phyloP scores from a whole-genome alignment of 208 protist species.

The Trypanosoma theileri region DNA sequence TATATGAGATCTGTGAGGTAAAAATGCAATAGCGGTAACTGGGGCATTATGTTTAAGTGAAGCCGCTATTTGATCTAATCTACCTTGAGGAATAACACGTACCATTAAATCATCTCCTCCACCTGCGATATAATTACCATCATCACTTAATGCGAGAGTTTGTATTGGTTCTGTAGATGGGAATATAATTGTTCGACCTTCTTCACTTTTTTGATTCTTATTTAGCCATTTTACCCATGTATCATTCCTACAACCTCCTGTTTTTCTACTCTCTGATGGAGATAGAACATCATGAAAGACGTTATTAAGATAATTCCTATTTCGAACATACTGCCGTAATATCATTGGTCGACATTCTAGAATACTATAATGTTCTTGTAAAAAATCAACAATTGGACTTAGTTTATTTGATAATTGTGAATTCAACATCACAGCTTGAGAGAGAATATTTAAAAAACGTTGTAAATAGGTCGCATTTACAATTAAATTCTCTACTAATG shows the following conservation, averaged over 20 bases:
- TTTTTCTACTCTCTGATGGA: neutral
- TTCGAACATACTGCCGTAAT: conserved; percentile 70
- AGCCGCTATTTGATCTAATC: conserved; percentile 30
- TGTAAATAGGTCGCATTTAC: conserved; percentile 38
- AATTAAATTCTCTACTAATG: conserved; percentile 68
- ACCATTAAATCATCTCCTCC: conserved; percentile 53
- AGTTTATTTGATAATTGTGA: conserved; percentile 30
- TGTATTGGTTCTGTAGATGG: conserved; percentile 43
- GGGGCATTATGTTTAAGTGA: conserved; percentile 31
- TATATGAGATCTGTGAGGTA: conserved; percentile 64
- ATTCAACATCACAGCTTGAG: conserved; percentile 27
- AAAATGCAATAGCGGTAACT: conserved; percentile 69
- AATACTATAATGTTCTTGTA: conserved; percentile 62
- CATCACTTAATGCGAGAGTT: conserved; percentile 50
- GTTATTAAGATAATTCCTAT: conserved; percentile 25
- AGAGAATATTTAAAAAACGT: conserved; percentile 51
- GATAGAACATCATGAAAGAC: conserved; percentile 7
- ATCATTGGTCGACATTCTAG: conserved; percentile 51
- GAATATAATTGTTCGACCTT: conserved; percentile 34
- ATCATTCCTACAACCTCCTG: conserved; percentile 1
- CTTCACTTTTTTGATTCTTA: conserved; percentile 53
- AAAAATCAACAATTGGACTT: conserved; percentile 43
- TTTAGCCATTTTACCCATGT: conserved; percentile 74
- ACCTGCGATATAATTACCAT: conserved; percentile 55
- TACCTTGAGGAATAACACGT: conserved; percentile 36